Base-by-base conservation (phyloP, 2,329 filamentous ascomycete species). In the Nemania bipapillata region DNA sequence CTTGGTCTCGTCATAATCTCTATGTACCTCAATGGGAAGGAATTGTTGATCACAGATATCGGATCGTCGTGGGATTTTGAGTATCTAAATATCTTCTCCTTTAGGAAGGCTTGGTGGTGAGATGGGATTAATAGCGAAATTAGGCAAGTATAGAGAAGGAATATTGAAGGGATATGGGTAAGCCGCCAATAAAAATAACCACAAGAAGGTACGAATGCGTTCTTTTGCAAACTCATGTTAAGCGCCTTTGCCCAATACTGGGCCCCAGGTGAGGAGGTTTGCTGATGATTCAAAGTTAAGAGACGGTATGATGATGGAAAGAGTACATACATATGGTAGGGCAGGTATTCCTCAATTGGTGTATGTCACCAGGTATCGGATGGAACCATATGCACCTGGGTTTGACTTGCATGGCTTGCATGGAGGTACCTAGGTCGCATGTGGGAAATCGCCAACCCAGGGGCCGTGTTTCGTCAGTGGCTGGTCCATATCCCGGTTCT, bases 381-480 rank as follows among this genome's bases (percentile, higher is more conserved):
- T 71, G 63, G 47, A 71, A 50, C 63, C 53, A 59, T 54, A 65
- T 50, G 54, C 47, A 50, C 30, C 37, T 60, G 35, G 52, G 47
- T 59, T 55, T 60, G 32, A 17, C 50, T 49, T 65, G 58, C 40
- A 63, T n/a, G n/a, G n/a, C 50, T 49, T 65, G 58, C 30, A 32
- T 32, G 30, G 30, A 32, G 30, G 30, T 9, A 32, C 30, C 30
- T 32, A 24, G 40, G 17, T 28, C 26, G 37, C 26, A 68, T 47
- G 57, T 63, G 60, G 49, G 50, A 24, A 55, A 60, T 58, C 30
- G 54, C 49, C 37, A 35, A 60, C 55, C 65, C 58, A 70, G 67
- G 70, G 64, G 67, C 62, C 9, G 42, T 22, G n/a, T 60, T 67
- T 65, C 53, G 67, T 69, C 45, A 65, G 60, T 66, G 69, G 69